Percentiles rank a stretch among this genome's conserved stretches.
These are phyloP conservation scores for Lasiodiplodia gonubiensis DNA, from an alignment of 2,329 filamentous ascomycete species.

Conservation along the genomic window DNA sequence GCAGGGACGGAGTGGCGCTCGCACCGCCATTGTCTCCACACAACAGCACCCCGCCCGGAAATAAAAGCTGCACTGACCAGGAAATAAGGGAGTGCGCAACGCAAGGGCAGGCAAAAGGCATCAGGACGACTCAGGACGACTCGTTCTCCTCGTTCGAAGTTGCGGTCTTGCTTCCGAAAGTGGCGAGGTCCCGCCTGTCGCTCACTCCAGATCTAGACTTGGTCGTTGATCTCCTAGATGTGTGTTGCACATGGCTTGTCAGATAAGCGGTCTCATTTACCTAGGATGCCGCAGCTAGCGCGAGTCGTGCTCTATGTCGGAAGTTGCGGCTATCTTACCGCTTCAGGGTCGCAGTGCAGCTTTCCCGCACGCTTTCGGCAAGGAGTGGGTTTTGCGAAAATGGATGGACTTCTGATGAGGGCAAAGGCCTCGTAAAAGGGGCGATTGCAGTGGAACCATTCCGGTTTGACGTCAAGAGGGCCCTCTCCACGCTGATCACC, in stretches of 20 bases:
- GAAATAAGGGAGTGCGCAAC: not conserved
- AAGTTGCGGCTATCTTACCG: constrained; percentile 14
- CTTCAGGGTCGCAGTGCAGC: not conserved
- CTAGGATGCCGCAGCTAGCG: not conserved
- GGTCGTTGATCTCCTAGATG: not conserved
- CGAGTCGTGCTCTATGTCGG: constrained; percentile 18
- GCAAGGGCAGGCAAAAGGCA: not conserved
- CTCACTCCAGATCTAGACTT: not conserved
- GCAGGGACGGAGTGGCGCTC: too few relatives aligned
- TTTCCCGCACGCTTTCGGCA: not conserved
- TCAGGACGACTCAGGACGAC: not conserved
- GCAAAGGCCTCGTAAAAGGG: not conserved
- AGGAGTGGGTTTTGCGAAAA: not conserved
- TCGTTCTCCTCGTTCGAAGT: constrained; percentile 13
- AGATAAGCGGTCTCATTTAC: not conserved
- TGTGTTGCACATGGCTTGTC: too few relatives aligned
- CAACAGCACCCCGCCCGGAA: too few relatives aligned
- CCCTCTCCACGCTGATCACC: not conserved
- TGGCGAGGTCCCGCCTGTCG: not conserved
- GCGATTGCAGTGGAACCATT: too few relatives aligned
- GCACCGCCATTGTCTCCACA: too few relatives aligned
- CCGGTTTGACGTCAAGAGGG: not conserved
- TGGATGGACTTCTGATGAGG: not conserved
- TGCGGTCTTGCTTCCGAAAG: constrained; percentile 1
- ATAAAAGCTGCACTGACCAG: not conserved